phyloP scores from a whole-genome alignment of 148 eudicot species.

The Rhododendron kiyosumense region DNA sequence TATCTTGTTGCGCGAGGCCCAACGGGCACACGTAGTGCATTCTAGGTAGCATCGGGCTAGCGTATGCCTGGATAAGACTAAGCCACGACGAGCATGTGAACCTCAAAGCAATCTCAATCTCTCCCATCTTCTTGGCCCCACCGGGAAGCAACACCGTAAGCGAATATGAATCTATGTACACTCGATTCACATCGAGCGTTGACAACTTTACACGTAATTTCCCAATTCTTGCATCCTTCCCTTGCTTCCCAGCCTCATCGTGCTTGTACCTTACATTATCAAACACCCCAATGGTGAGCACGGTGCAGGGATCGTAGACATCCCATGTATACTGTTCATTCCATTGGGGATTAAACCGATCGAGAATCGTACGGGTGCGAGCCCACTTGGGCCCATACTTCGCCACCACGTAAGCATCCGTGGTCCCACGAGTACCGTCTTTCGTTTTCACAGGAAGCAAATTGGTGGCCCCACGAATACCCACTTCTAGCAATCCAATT shows the following conservation, averaged over 20 bases:
- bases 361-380: slow-evolving; percentile 71
- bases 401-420: slow-evolving; percentile 82
- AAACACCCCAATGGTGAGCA: slow-evolving; percentile 74
- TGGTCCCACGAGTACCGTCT: slow-evolving; percentile 77
- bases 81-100: slow-evolving; percentile 85
- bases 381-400: slow-evolving; percentile 94
- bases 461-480: slow-evolving; percentile 70
- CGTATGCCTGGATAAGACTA: slow-evolving; percentile 59
- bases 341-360: slow-evolving; percentile 86
- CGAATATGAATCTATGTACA: slow-evolving; percentile 53
- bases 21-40: slow-evolving; percentile 84
- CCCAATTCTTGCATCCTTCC: slow-evolving; percentile 65
- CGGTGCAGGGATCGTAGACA: slow-evolving; percentile 85
- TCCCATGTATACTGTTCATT: slow-evolving; percentile 93
- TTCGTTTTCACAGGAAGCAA: slow-evolving; percentile 72
- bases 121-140: slow-evolving; percentile 79
- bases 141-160: slow-evolving; percentile 59
- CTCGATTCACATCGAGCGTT: slow-evolving; percentile 59
- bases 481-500: slow-evolving; percentile 79
- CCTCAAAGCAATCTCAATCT: slow-evolving; percentile 65
- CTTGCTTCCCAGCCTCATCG: slow-evolving; percentile 34
- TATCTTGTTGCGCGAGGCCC: slow-evolving; percentile 75
- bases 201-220: slow-evolving; percentile 70
- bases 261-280: slow-evolving; percentile 68
- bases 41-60: slow-evolving; percentile 74